Base-by-base conservation (phyloP, 805 yeast genomes). In the Ogataea populi-albae region DNA sequence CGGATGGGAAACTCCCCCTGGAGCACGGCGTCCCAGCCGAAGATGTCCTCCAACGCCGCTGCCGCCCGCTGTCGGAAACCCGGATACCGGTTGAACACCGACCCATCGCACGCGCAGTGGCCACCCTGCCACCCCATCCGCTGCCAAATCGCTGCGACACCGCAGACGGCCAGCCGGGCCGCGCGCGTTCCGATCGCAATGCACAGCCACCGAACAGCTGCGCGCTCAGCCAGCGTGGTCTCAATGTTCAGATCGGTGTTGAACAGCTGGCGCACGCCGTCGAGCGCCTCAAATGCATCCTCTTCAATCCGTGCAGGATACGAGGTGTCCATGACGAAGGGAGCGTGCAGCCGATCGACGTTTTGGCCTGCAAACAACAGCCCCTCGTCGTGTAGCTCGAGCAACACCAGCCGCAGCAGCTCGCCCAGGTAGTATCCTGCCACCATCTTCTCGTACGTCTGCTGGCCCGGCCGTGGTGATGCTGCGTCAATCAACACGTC, bases 401-500 rank as follows among this genome's bases (percentile, higher is more conserved):
- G 54, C 54, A 91, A 67, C 35, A 82, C 74, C 61, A 88, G 71
- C 61, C 98, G 81, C 55, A 89, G 66, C 31, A 91, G 69, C 69
- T 91, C 98, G 57, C 98, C 98, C 57, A 91, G 69, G 66, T 93
- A 91, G 68, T 88, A 86, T 49, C 98, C 98, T 25, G 96, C 86
- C 54, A 91, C 86, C 96, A 91, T 87, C 71, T 91, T 91, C 71
- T 91, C 98, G 63, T 87, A 91, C 36, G 89, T 59, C 67, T 91
- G 98, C 69, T 91, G 95, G 46, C 91, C 88, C 33, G 97, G 97
- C 68, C 96, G 82, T 54, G 98, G 98, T 26, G 95, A 83, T 56
- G 84, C 82, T 19, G 65, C 69, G 63, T 91, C 98, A 47, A 91
- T 81, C 47, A 68, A 71, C 37, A 80, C 58, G 64, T 91, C 98